These are phyloP conservation scores for Gleditsia sinensis DNA, from an alignment of 306 rosid species.

Conservation along the genomic window DNA sequence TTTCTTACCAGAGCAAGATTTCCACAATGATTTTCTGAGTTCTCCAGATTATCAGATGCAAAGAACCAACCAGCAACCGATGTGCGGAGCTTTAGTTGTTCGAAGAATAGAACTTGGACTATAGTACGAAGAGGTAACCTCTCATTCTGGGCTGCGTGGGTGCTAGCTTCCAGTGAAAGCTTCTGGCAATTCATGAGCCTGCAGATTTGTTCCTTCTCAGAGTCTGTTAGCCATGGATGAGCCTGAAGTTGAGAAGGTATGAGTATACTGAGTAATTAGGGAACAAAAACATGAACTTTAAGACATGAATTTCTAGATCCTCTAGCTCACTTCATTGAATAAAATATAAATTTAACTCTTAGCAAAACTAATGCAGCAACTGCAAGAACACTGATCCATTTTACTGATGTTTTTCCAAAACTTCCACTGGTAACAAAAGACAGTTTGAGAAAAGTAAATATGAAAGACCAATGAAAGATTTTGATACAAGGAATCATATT, in stretches of 20 bases:
- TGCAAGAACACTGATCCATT: neutral
- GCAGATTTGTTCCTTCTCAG: conserved; percentile 87
- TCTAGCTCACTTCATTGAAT: neutral
- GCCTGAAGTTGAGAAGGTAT: conserved; percentile 48
- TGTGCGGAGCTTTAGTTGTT: conserved; percentile 83
- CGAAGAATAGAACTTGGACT: conserved; percentile 92
- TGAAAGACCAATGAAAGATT: neutral
- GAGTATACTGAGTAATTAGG: neutral
- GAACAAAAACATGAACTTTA: neutral
- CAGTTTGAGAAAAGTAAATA: neutral
- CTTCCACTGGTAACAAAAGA: neutral
- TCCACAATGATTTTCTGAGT: conserved; percentile 53
- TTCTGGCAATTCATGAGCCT: conserved; percentile 91
- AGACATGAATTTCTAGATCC: neutral
- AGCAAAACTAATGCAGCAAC: neutral
- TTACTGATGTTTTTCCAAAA: neutral
- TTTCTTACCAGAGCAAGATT: conserved; percentile 49
- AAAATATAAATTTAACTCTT: neutral
- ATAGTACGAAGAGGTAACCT: conserved; percentile 80
- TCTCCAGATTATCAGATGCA: conserved; percentile 69
- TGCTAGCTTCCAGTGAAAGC: conserved; percentile 90
- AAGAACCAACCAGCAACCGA: conserved; percentile 83
- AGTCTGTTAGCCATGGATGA: conserved; percentile 81
- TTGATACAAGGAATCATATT: neutral
- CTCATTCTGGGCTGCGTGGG: conserved; percentile 94